Evolutionary conservation across 768 basidiomycete species (phyloP), one percentile per base, ranked within the genome.

Genomic region (Melanogaster broomeanus): DNA sequence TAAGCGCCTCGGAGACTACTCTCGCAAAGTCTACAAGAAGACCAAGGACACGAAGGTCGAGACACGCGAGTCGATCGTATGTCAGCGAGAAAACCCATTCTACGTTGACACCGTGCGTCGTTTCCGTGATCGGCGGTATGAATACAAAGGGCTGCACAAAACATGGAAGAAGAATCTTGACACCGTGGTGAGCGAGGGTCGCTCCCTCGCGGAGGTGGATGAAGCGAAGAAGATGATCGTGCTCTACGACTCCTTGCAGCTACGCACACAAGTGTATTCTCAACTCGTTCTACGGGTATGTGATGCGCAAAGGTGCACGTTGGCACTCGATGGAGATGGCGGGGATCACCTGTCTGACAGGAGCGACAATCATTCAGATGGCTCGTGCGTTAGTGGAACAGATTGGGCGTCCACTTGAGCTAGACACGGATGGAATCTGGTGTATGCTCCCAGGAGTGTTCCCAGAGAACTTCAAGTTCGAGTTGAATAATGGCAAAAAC

Each of bases 321-420:
- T 99, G 97, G 97, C 95, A 98, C 69, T 98, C 96, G 25, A 98
- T 99, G 97, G 97, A 99, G 75, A 99, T 99, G 97, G 97, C 97
- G 1, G 97, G 97, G 7, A 98, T 99, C 56, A 98, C 97, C 11
- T 99, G 97, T 72, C 76, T 98, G 46, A 98, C 97, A 0, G 97
- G 97, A 35, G 94, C 97, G 18, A 91, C 84, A 6, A 98, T 99
- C 74, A 98, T 99, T 60, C 96, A 99, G 68, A 95, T 99, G 93
- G 96, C 97, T 13, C 84, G 97, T 33, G 88, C 94, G 51, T 80
- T 98, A 27, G 97, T 99, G 19, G 97, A 99, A 61, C 93, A 97
- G 72, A 94, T 99, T 48, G 97, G 97, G 3, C 85, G 97, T 8
- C 97, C 97, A 1, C 83, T 99, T 45, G 97, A 99, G 65, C 73